Conservation (phyloP, 2,329 filamentous ascomycete species). For the Sclerotinia borealis region DNA sequence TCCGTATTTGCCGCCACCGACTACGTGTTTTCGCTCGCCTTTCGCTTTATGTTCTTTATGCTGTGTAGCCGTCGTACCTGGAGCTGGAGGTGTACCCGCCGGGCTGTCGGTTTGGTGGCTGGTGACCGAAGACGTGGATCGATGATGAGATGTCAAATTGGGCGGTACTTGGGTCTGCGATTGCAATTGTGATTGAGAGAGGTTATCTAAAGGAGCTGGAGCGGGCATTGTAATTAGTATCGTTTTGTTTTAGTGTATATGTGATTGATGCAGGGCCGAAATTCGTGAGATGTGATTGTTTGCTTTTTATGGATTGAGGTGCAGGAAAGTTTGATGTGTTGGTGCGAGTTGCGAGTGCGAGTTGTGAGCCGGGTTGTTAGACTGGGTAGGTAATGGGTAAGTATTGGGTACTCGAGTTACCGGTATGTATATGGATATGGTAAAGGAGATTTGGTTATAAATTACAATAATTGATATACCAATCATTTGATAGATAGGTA, state of each 20-base stretch:
- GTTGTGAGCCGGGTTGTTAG: constrained; percentile 7
- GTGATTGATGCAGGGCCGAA: constrained; percentile 12
- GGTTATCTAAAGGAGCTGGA: constrained; percentile 7
- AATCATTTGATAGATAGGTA: background rate
- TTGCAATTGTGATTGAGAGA: constrained; percentile 15
- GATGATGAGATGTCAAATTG: constrained; percentile 18
- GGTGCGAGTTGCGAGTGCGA: no score
- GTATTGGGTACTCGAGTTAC: no score
- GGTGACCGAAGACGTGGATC: constrained; percentile 23
- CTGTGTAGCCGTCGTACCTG: constrained; percentile 20
- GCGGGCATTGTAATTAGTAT: constrained; percentile 5
- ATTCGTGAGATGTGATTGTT: constrained; percentile 12
- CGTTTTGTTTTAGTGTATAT: constrained; percentile 1
- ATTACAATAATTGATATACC: background rate
- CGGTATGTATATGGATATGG: no score
- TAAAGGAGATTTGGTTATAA: no score
- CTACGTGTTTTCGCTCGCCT: constrained; percentile 24
- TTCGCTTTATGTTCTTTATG: constrained; percentile 26
- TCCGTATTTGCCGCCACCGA: constrained; percentile 18
- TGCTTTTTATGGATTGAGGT: constrained; percentile 19
- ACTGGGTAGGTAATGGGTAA: no score
- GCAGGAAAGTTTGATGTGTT: constrained; percentile 12
- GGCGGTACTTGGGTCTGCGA: constrained; percentile 19
- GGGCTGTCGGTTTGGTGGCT: constrained; percentile 15
- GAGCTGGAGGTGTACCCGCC: constrained; percentile 20